These are phyloP conservation scores for Crithidia acanthocephali DNA, from an alignment of 208 protist genomes.

Conservation along the genomic window DNA sequence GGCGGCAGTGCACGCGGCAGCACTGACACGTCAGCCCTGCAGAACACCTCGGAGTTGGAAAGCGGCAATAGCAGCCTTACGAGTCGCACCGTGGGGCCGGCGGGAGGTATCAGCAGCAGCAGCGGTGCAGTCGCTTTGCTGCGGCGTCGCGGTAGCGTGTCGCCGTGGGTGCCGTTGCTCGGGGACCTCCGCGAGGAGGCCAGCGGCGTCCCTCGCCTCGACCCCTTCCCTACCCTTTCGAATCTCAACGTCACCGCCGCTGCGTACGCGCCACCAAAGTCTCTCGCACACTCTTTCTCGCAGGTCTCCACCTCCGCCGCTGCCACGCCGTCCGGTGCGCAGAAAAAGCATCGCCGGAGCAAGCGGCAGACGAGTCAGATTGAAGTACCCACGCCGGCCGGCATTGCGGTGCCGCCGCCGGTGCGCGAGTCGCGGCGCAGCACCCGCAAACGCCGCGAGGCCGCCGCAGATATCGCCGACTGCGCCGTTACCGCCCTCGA, in stretches of 20 bases:
- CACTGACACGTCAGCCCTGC: neutral
- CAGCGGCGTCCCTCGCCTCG: neutral
- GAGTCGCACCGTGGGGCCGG: neutral
- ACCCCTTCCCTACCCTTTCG: neutral
- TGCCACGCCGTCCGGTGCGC: neutral
- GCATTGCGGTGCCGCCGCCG: neutral
- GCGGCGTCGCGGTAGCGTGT: neutral
- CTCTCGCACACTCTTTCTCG: constrained; percentile 4
- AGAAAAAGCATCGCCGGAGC: neutral
- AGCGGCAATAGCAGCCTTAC: constrained; percentile 1
- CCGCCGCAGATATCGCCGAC: constrained; percentile 10
- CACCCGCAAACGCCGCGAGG: constrained; percentile 16
- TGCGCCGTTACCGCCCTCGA: constrained; percentile 17
- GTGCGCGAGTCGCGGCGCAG: constrained; percentile 16
- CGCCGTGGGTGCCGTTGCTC: constrained; percentile 19
- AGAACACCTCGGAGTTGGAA: neutral
- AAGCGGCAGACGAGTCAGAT: neutral
- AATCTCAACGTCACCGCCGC: neutral
- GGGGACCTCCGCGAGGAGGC: neutral
- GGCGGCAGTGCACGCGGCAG: neutral
- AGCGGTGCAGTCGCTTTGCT: neutral
- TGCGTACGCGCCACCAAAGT: neutral
- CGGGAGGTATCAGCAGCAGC: neutral
- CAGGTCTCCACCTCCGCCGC: neutral
- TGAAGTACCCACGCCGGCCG: neutral